Base-by-base conservation (phyloP, 2,329 filamentous ascomycete species). In the Colletotrichum camelliae region DNA sequence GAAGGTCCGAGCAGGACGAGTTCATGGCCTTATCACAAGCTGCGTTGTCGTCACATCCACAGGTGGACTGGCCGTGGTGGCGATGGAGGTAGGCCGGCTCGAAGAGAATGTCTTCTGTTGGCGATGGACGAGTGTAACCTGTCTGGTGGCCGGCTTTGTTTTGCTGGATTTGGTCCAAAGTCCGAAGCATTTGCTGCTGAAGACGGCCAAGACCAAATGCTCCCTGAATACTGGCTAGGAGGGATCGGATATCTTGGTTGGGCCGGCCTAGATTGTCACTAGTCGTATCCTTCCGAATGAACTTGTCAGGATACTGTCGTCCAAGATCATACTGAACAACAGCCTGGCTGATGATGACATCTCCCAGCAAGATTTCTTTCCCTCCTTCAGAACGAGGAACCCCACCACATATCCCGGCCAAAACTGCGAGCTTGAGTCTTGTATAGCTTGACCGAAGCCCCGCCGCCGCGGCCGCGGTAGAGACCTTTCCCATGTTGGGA, bases 261-360 rank as follows among this genome's bases (percentile, higher is more conserved):
- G 74, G 78, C 1, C 72, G 43, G 5, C 75, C 75, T 1, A 81
- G 72, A 9, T 31, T 76, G 24, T 81, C 77, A 13, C 78, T 55
- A 6, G 76, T 12, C 0, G 65, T 74, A 5, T 72, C 57, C 64
- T 81, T 81, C 1, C 69, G 48, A 5, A n/a, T 13, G 68, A 81
- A 80, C 1, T 61, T 57, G 18, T 72, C 71, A 4, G 77, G 76
- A 13, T 78, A 79, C 31, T 77, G 72, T 5, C 76, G 31, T 4
- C 81, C 79, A 8, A 79, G 72, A 27, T 81, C 79, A 65, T 80
- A 79, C 21, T 80, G 78, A 2, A 80, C 60, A 7, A 80, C 31
- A 0, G 43, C 67, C 5, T 76, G 77, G 67, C 83, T 82, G 37
- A 84, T 77, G 10, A 85, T 68, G 0, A 86, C 83, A 55, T 86